Percentiles rank a stretch among this genome's conserved stretches.
Evolutionary conservation across 495 filamentous ascomycete genomes (phyloP).

Genomic region (Aspergillus nidulans): DNA sequence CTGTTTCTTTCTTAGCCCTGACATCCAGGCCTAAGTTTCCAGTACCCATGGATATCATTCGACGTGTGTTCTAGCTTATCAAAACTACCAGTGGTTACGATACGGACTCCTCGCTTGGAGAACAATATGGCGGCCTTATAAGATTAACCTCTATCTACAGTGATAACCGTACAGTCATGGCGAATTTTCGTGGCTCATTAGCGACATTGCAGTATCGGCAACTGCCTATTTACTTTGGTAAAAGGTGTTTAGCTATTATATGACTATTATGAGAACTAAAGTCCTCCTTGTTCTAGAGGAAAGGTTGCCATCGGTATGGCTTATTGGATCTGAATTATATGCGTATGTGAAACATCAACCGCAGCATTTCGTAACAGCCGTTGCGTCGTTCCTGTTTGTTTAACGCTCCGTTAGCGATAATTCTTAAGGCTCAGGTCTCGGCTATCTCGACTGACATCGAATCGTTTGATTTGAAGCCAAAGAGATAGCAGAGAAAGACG

Average conservation of each 20-base stretch:
- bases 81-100: too few species aligned
- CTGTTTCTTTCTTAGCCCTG: background rate
- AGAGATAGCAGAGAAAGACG: background rate
- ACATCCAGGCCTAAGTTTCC: background rate
- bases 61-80: too few species aligned
- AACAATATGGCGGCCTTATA: too few species aligned
- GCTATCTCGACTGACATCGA: background rate
- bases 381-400: constrained; percentile 30
- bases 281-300: background rate
- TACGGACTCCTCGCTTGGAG: too few species aligned
- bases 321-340: background rate
- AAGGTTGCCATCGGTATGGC: background rate
- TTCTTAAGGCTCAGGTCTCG: too few species aligned
- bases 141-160: too few species aligned
- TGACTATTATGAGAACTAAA: background rate
- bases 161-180: too few species aligned
- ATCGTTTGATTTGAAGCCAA: too few species aligned
- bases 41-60: too few species aligned
- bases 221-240: too few species aligned
- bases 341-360: constrained; percentile 11
- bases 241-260: background rate
- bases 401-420: background rate
- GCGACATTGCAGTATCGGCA: background rate
- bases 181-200: background rate
- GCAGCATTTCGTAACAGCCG: constrained; percentile 32